phyloP scores from a whole-genome alignment of 75 land plant species.

The Isoetes taiwanensis region DNA sequence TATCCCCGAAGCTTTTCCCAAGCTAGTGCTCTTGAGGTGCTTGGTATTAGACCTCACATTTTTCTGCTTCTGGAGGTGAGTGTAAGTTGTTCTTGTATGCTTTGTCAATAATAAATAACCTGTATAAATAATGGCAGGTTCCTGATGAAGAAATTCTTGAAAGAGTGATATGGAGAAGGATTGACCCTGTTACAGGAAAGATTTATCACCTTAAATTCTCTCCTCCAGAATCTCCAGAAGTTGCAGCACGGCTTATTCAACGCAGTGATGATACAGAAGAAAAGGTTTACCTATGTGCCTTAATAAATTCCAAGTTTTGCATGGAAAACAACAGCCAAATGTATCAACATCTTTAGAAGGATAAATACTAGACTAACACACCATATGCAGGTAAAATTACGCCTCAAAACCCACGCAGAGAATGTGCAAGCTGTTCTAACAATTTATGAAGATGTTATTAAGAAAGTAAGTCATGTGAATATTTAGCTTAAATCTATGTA shows the following conservation, averaged over 20 bases:
- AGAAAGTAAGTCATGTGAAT: background rate
- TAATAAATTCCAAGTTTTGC: background rate
- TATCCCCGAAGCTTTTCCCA: conserved; percentile 1
- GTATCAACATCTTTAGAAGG: too few relatives aligned
- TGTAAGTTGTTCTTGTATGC: background rate
- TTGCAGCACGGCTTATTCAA: conserved; percentile 1
- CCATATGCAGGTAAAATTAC: background rate
- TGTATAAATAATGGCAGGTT: background rate
- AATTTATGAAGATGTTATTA: background rate
- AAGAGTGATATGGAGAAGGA: background rate
- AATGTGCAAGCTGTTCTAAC: background rate
- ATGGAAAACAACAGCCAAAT: background rate
- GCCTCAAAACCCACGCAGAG: background rate
- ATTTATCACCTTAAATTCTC: conserved; percentile 1
- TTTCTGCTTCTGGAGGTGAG: background rate
- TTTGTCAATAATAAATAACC: background rate
- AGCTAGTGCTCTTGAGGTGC: background rate
- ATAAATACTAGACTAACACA: background rate
- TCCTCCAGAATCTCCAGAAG: conserved; percentile 1
- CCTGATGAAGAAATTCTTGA: background rate
- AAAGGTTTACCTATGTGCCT: background rate
- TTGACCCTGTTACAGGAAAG: conserved; percentile 1
- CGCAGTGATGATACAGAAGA: conserved; percentile 6
- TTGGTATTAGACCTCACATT: background rate
- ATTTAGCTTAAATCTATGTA: too few relatives aligned